A percentile compares a stretch with the other conserved stretches of the same genome.
phyloP scores from a whole-genome alignment of 257 asterid genomes.

The Dorcoceras hygrometricum region DNA sequence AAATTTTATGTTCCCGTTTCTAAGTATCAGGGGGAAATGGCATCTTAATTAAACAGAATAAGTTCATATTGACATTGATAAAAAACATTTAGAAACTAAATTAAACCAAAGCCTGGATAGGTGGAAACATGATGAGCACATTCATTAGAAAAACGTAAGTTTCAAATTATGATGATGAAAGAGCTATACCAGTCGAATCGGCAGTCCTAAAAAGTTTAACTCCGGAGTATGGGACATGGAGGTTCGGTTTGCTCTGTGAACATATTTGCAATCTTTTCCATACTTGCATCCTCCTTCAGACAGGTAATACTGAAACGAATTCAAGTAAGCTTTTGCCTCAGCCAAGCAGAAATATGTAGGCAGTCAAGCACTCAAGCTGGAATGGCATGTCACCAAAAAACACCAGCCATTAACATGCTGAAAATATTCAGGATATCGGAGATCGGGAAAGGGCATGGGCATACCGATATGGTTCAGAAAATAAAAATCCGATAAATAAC shows the following conservation, averaged over 20 bases:
- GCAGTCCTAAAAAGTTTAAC: constrained; percentile 73
- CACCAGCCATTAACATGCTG: not conserved
- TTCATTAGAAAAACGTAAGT: constrained; percentile 15
- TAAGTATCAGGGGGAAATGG: not conserved
- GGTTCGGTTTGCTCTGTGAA: constrained; percentile 47
- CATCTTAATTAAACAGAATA: not conserved
- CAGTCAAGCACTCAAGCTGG: constrained; percentile 9
- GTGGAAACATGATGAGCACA: not conserved
- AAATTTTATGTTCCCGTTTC: not conserved
- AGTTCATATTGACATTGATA: not conserved
- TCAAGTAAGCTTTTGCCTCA: constrained; percentile 21
- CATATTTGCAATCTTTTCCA: constrained; percentile 62
- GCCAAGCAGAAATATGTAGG: constrained; percentile 15
- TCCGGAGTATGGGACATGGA: constrained; percentile 31
- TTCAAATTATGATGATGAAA: constrained; percentile 8
- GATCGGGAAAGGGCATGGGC: constrained; percentile 4
- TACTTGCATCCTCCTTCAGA: constrained; percentile 73
- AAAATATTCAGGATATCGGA: constrained; percentile 3
- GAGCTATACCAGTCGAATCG: constrained; percentile 57
- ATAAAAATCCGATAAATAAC: not conserved
- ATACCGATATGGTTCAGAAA: constrained; percentile 10
- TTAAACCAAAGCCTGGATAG: not conserved
- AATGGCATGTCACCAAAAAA: not conserved
- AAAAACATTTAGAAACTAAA: not conserved
- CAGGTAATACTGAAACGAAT: constrained; percentile 63